phyloP scores from a whole-genome alignment of 805 yeast species.

The Kuraishia floccosa region DNA sequence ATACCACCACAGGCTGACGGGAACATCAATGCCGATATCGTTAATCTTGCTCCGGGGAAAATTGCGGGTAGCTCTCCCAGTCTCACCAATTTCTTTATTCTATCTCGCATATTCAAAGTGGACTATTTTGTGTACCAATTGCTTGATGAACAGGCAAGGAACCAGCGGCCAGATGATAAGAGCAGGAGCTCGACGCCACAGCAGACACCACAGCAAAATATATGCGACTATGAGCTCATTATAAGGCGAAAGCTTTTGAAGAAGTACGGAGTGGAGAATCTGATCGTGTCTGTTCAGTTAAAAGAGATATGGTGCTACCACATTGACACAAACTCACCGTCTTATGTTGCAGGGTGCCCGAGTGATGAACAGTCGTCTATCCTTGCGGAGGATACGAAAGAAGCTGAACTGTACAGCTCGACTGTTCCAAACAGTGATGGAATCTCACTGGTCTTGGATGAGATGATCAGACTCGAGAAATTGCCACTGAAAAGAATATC shows the following conservation, averaged over 20 bases:
- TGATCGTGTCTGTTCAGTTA: slow-evolving; percentile 6
- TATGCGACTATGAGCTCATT: slow-evolving; percentile 14
- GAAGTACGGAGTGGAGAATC: slow-evolving; percentile 17
- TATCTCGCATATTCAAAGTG: slow-evolving; percentile 14
- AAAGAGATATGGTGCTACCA: slow-evolving; percentile 2
- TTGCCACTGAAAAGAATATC: slow-evolving; percentile 13
- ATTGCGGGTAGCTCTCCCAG: no score
- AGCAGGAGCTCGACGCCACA: slow-evolving; percentile 1
- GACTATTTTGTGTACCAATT: slow-evolving; percentile 19
- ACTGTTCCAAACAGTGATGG: no score
- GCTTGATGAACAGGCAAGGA: slow-evolving; percentile 5
- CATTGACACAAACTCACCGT: neutral
- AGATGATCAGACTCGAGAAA: slow-evolving; percentile 14
- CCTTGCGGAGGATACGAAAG: neutral
- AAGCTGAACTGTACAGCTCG: neutral
- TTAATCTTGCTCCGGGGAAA: no score
- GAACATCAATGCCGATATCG: no score
- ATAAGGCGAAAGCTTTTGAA: slow-evolving; percentile 9
- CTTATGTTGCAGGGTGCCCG: no score
- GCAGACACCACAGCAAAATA: slow-evolving; percentile 6
- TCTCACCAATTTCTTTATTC: slow-evolving; percentile 17
- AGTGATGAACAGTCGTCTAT: neutral
- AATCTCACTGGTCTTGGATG: no score
- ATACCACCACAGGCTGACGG: no score
- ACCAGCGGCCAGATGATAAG: neutral